phyloP scores from a whole-genome alignment of 2,329 filamentous ascomycete genomes.

The Drechslera avenae region DNA sequence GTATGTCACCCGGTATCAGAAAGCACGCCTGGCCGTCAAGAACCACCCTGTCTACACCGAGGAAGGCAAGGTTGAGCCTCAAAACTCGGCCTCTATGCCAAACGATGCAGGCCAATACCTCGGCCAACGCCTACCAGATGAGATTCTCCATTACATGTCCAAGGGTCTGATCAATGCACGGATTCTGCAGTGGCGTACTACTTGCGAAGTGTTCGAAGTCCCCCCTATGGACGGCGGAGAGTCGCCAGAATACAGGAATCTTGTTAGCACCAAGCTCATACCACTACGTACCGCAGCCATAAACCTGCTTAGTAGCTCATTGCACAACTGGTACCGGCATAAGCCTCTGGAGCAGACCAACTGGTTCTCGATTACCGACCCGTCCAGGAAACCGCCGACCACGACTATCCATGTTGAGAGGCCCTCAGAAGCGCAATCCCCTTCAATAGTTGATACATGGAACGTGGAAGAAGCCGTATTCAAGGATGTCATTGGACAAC shows the following conservation, averaged over 20 bases:
- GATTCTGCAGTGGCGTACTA: constrained; percentile 80
- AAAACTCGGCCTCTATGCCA: constrained; percentile 75
- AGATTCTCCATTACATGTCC: constrained; percentile 89
- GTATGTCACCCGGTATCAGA: constrained; percentile 86
- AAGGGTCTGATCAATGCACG: constrained; percentile 79
- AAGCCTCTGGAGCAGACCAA: constrained; percentile 77
- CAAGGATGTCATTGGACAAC: constrained; percentile 48
- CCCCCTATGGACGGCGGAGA: constrained; percentile 86
- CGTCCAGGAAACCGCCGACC: constrained; percentile 46
- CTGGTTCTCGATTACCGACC: constrained; percentile 67
- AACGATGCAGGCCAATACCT: constrained; percentile 87
- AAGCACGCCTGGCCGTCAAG: constrained; percentile 81
- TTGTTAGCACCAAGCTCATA: constrained; percentile 76
- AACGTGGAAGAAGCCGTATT: constrained; percentile 68
- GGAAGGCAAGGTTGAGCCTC: constrained; percentile 76
- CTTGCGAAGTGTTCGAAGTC: constrained; percentile 75
- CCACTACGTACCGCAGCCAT: constrained; percentile 77
- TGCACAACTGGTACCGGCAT: constrained; percentile 82
- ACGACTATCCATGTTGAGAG: constrained; percentile 68
- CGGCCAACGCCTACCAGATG: constrained; percentile 85
- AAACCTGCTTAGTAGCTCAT: constrained; percentile 75
- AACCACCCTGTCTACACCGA: constrained; percentile 83
- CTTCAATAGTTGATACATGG: constrained; percentile 68
- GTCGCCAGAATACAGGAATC: constrained; percentile 77
- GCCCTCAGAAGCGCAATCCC: constrained; percentile 54